Conservation (phyloP, 2,329 filamentous ascomycete genomes). For the Cytospora chrysosperma region DNA sequence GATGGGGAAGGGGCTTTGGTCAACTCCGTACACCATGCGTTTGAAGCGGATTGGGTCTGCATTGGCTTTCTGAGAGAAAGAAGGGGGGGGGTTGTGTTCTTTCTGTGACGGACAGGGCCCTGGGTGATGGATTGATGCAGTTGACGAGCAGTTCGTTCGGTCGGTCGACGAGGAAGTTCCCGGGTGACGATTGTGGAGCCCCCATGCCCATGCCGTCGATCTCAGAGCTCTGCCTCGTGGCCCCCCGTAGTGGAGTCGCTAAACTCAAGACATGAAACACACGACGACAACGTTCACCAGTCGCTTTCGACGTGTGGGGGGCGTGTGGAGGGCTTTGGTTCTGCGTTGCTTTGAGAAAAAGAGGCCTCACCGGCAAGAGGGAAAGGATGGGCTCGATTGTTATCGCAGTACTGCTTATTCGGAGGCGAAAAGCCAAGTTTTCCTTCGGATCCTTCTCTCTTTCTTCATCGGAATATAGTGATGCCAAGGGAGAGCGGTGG, state of each 20-base stretch:
- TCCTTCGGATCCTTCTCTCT: not conserved
- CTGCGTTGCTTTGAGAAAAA: not conserved
- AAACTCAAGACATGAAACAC: constrained; percentile 22
- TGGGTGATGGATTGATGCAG: not conserved
- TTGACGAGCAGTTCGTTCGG: not conserved
- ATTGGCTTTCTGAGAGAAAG: not conserved
- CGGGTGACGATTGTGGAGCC: not conserved
- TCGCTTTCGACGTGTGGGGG: not conserved
- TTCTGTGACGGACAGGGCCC: not conserved
- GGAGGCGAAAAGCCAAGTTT: not conserved
- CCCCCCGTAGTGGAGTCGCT: constrained; percentile 1
- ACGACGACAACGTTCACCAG: constrained; percentile 18
- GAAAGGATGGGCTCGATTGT: not conserved
- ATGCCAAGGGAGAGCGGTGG: not conserved
- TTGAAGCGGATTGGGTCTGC: not conserved
- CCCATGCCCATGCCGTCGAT: not conserved
- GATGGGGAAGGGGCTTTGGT: not conserved
- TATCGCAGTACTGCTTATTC: not conserved
- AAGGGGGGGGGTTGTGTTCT: not conserved
- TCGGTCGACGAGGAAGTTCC: not conserved
- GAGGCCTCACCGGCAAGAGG: constrained; percentile 10
- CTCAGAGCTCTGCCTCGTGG: not conserved
- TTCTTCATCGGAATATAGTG: not conserved
- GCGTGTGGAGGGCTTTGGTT: too few relatives aligned
- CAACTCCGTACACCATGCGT: not conserved